These are phyloP conservation scores for Yamadazyma conglobata DNA, from an alignment of 1,139 yeast species.

Conservation along the genomic window DNA sequence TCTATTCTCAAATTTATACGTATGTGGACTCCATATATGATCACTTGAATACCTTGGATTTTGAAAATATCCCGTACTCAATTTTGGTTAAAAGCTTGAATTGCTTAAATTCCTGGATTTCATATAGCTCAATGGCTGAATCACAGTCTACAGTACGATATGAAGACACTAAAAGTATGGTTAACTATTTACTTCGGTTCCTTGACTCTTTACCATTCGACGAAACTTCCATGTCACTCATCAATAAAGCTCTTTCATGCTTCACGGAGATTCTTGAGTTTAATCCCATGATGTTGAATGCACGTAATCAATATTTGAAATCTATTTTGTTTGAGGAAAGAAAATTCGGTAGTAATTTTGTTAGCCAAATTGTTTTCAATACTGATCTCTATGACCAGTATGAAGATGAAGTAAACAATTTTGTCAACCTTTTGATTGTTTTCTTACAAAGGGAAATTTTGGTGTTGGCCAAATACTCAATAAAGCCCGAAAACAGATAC, in stretches of 20 bases:
- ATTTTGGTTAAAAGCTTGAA: constrained; percentile 25
- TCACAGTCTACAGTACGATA: constrained; percentile 34
- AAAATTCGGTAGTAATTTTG: constrained; percentile 38
- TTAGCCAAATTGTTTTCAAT: constrained; percentile 21
- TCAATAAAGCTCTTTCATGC: constrained; percentile 30
- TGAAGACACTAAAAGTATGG: constrained; percentile 17
- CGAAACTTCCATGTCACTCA: constrained; percentile 18
- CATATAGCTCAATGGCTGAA: constrained; percentile 34
- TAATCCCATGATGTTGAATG: constrained; percentile 38
- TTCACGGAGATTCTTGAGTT: constrained; percentile 46
- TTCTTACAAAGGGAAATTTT: constrained; percentile 53
- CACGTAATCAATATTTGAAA: constrained; percentile 21
- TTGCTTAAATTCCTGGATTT: constrained; percentile 33
- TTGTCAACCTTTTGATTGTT: constrained; percentile 50
- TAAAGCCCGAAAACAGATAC: constrained; percentile 33
- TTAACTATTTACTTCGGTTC: constrained; percentile 20
- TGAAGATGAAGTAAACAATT: constrained; percentile 42
- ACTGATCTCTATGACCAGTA: constrained; percentile 28
- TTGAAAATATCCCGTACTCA: constrained; percentile 5
- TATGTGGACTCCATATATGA: constrained; percentile 3
- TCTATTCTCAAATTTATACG: constrained; percentile 20
- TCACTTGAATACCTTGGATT: constrained; percentile 1
- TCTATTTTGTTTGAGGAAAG: constrained; percentile 35
- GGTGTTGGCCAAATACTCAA: constrained; percentile 44
- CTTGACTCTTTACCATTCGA: constrained; percentile 8